A percentile compares a stretch with the other conserved stretches of the same genome.
These are phyloP conservation scores for Neopestalotiopsis sp. DNA, from an alignment of 2,329 filamentous ascomycete species.

Conservation along the genomic window DNA sequence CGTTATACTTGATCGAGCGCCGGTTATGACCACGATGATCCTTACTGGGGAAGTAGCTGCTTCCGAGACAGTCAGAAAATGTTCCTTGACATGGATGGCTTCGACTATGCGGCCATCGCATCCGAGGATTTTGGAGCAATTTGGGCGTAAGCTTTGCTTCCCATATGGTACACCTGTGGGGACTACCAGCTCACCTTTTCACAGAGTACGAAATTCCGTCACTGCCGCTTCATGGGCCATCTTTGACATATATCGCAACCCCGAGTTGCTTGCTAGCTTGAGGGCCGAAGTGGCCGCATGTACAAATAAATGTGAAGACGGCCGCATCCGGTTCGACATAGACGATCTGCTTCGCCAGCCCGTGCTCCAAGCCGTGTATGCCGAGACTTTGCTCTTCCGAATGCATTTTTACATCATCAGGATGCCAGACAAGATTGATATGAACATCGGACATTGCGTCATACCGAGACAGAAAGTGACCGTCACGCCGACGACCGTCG, in stretches of 20 bases:
- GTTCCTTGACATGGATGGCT: constrained; percentile 17
- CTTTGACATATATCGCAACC: constrained; percentile 31
- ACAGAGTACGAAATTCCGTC: constrained; percentile 29
- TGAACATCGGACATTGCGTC: constrained; percentile 22
- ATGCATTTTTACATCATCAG: constrained; percentile 23
- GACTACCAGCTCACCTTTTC: constrained; percentile 18
- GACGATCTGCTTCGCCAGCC: constrained; percentile 24
- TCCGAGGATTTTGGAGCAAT: constrained; percentile 25
- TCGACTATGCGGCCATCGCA: constrained; percentile 25
- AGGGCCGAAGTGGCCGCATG: constrained; percentile 27
- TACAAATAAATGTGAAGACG: constrained; percentile 20
- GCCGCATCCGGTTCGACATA: constrained; percentile 26
- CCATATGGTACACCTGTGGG: constrained; percentile 7
- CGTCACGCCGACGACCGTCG: constrained; percentile 22
- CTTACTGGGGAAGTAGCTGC: constrained; percentile 26
- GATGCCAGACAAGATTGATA: constrained; percentile 24
- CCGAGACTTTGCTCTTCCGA: constrained; percentile 25
- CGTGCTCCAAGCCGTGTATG: constrained; percentile 27
- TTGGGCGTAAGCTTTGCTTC: constrained; percentile 23
- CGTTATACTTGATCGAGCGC: constrained; percentile 23
- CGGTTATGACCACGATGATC: constrained; percentile 25
- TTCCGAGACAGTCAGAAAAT: constrained; percentile 24
- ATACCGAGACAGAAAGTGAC: constrained; percentile 24
- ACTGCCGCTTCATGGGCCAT: constrained; percentile 28
- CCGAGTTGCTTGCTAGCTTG: constrained; percentile 27